Evolutionary conservation across 352 stramenopile species (phyloP).

Genomic region (Pythium myriotylum): DNA sequence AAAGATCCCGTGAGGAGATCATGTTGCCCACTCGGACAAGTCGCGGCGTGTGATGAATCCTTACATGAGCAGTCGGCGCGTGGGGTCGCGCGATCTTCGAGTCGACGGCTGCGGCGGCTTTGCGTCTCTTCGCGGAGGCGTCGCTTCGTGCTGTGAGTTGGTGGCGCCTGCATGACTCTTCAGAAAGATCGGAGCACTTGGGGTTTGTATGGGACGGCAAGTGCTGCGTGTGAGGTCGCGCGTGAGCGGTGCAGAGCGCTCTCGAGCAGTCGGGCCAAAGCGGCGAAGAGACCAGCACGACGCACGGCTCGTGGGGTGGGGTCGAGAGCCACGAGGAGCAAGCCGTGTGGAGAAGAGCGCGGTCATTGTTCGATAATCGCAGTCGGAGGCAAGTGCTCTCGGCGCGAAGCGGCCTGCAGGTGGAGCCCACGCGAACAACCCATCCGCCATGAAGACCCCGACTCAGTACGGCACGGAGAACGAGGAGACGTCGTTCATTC

Average conservation of each 20-base stretch:
- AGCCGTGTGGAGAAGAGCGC: too few species aligned
- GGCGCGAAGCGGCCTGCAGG: background rate
- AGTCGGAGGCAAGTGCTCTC: constrained; percentile 30
- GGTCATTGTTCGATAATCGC: constrained; percentile 45
- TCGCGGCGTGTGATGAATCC: too few species aligned
- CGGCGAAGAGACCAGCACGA: background rate
- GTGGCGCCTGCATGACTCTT: constrained; percentile 8
- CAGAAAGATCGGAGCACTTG: constrained; percentile 2
- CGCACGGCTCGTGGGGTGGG: too few species aligned
- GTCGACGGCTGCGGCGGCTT: constrained; percentile 7
- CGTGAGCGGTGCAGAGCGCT: constrained; percentile 25
- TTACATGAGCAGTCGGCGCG: background rate
- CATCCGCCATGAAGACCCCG: constrained; percentile 53
- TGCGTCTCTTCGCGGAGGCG: constrained; percentile 13
- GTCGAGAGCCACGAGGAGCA: too few species aligned
- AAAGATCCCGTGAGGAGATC: too few species aligned
- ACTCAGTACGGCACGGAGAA: constrained; percentile 59
- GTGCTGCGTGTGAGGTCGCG: constrained; percentile 6
- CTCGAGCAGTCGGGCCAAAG: constrained; percentile 18
- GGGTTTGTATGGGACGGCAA: constrained; percentile 13
- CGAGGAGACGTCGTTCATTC: constrained; percentile 62
- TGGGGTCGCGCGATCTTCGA: constrained; percentile 18
- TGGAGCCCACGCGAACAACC: background rate
- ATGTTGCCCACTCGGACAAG: too few species aligned
- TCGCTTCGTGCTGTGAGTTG: background rate